Base-by-base conservation (phyloP, 306 rosid genomes). In the Carpinus viminea region DNA sequence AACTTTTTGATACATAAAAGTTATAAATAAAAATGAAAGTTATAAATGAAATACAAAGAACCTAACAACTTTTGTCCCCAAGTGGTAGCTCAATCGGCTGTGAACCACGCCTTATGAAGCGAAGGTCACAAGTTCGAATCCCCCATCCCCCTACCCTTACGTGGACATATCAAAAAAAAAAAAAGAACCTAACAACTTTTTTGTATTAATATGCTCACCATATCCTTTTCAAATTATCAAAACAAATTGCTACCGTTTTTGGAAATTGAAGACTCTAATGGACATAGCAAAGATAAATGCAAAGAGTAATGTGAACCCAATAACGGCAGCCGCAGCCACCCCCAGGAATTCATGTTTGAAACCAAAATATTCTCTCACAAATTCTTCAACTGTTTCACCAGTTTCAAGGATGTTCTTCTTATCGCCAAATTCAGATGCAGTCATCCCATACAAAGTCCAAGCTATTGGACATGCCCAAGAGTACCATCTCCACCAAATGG, bases 231-330 rank as follows among this genome's bases (percentile, higher is more conserved):
- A 1, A 55, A 21, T 17, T 7, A 7, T n/a, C 36, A 57, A 21
- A 59, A 10, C 7, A 9, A 57, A 20, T 8, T 45, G 54, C 70
- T 83, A 87, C 73, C 89, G 60, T 47, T 10, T 87, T 82, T 90
- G 89, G 82, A 90, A 90, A 70, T 81, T 89, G 51, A 89, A 85
- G 62, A 75, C 7, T 73, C 81, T 89, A 0, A 89, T 73, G 24
- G 84, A 77, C 41, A 88, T 16, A 18, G 92, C 86, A 81, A 85
- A 90, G 46, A 72, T 65, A 59, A 80, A 34, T 12, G 86, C 91
- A 87, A 89, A 87, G 16, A 89, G 59, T 26, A 76, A 8, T 36
- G 84, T 3, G 54, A 84, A 82, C 9, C 79, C 83, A 66, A 88
- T 79, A 80, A 80, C 76, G 4, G 76, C 83, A 56, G 1, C 36